Evolutionary conservation across 2,329 filamentous ascomycete genomes (phyloP).

Genomic region (Xylogone sp.): DNA sequence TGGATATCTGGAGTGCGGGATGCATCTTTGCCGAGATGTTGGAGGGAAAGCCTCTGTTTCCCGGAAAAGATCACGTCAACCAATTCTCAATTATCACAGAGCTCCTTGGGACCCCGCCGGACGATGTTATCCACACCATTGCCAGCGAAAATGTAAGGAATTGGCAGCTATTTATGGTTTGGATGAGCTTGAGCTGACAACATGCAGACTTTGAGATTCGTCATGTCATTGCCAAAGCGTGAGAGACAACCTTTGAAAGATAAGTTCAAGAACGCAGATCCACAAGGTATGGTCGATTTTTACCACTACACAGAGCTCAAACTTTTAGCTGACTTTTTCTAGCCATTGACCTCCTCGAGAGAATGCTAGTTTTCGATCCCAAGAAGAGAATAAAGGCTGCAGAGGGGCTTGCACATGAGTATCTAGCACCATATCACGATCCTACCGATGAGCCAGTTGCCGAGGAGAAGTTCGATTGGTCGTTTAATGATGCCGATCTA

Average conservation of each 20-base stretch:
- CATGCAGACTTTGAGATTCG: slow-evolving; percentile 82
- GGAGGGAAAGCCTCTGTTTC: slow-evolving; percentile 96
- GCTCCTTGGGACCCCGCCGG: slow-evolving; percentile 89
- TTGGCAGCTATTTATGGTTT: slow-evolving; percentile 2
- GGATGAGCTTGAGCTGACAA: slow-evolving; percentile 18
- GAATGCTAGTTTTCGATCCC: slow-evolving; percentile 98
- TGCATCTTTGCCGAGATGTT: slow-evolving; percentile 99
- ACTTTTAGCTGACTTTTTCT: slow-evolving; percentile 22
- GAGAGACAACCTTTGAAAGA: slow-evolving; percentile 80
- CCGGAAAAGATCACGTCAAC: slow-evolving; percentile 98
- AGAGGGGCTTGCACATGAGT: slow-evolving; percentile 84
- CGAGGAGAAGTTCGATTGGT: slow-evolving; percentile 99
- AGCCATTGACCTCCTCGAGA: slow-evolving; percentile 92
- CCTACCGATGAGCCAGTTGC: slow-evolving; percentile 93
- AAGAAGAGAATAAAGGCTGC: slow-evolving; percentile 88
- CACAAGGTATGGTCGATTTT: slow-evolving; percentile 56
- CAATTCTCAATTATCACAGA: slow-evolving; percentile 99
- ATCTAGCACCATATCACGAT: slow-evolving; percentile 95
- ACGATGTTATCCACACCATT: slow-evolving; percentile 98
- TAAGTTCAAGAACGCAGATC: slow-evolving; percentile 95
- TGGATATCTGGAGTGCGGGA: slow-evolving; percentile 98
- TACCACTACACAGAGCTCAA: slow-evolving; percentile 8
- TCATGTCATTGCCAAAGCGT: slow-evolving; percentile 93
- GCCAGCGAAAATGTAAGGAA: slow-evolving; percentile 87
- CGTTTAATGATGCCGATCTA: slow-evolving; percentile 96